Evolutionary conservation across 2,329 filamentous ascomycete genomes (phyloP), one percentile per base, ranked within the genome.

Genomic region (Cadophora sp.): DNA sequence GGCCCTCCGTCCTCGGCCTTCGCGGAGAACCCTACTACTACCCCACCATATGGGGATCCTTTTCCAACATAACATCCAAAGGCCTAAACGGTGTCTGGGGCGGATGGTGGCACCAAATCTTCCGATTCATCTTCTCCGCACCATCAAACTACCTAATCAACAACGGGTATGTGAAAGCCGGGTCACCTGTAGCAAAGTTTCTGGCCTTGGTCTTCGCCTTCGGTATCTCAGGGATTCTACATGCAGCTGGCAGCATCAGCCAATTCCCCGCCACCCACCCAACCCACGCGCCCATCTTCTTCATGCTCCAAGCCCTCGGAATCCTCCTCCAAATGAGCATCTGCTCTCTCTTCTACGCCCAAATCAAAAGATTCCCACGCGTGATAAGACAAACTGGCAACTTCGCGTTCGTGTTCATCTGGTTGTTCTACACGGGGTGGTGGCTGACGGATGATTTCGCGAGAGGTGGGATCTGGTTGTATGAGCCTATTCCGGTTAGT

Each of bases 41-140:
- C 74, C 82, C 86, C 0, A 82, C 85, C n/a, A 79, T 80, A 14
- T 91, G 86, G 79, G 88, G 88, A 0, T 82, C 82, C 24, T 81
- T 85, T 65, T 74, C 74, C 0, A 79, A 83, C 29, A 83, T 94
- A 1, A 79, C 90, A 12, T 87, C 93, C 69, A 83, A 87, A 68
- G 94, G 95, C 0, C 82, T 97, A 1, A 85, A 87, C 0, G 94
- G 94, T 0, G 91, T 91, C 80, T 98, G 95, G 95, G 90, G 92
- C 55, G 84, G 83, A 26, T 95, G 89, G 85, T 97, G 95, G 95
- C 95, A 98, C 79, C 94, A 97, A 79, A 90, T 91, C 2, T 97
- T 97, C 80, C 91, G 94, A 0, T 85, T 89, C 65, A 88, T 87
- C 2, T 94, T 95, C 76, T 80, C 86, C 48, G 85, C 88, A 4